phyloP scores from a whole-genome alignment of 768 basidiomycete species.

The Xanthoconium purpureum region DNA sequence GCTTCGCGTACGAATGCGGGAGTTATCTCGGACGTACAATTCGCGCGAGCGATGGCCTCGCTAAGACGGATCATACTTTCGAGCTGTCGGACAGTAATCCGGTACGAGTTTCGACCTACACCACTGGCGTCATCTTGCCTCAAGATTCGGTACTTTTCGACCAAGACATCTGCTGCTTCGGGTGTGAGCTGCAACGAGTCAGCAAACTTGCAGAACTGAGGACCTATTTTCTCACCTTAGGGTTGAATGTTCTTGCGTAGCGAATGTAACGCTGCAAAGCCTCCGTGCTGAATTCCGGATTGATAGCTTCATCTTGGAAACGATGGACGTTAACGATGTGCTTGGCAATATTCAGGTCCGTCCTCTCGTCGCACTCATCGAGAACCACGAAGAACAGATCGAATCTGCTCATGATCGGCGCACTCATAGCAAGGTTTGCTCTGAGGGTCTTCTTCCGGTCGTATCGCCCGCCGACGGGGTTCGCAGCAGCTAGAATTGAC shows the following conservation, averaged over 20 bases:
- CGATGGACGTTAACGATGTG: constrained; percentile 98
- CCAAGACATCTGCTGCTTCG: constrained; percentile 87
- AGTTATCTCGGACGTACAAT: constrained; percentile 95
- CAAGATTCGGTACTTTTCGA: constrained; percentile 91
- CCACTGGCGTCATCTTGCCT: constrained; percentile 92
- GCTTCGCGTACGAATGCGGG: constrained; percentile 96
- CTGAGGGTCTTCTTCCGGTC: constrained; percentile 90
- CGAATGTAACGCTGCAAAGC: constrained; percentile 95
- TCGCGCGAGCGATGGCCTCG: constrained; percentile 96
- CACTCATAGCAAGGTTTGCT: constrained; percentile 95
- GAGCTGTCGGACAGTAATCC: constrained; percentile 96
- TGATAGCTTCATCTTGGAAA: constrained; percentile 90
- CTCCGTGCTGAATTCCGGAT: constrained; percentile 97
- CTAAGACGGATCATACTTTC: constrained; percentile 98
- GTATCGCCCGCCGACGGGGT: constrained; percentile 95
- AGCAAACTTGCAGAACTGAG: neutral
- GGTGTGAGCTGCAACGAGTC: constrained; percentile 68
- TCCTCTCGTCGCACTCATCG: constrained; percentile 93
- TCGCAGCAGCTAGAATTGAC: constrained; percentile 95
- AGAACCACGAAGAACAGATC: constrained; percentile 98
- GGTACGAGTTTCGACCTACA: constrained; percentile 85
- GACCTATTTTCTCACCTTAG: constrained; percentile 58
- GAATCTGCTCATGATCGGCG: constrained; percentile 98
- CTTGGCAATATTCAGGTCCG: constrained; percentile 88
- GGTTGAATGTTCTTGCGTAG: constrained; percentile 95